Evolutionary conservation across 1,139 yeast species (phyloP), one percentile per base, ranked within the genome.

Genomic region (Candida sp.): DNA sequence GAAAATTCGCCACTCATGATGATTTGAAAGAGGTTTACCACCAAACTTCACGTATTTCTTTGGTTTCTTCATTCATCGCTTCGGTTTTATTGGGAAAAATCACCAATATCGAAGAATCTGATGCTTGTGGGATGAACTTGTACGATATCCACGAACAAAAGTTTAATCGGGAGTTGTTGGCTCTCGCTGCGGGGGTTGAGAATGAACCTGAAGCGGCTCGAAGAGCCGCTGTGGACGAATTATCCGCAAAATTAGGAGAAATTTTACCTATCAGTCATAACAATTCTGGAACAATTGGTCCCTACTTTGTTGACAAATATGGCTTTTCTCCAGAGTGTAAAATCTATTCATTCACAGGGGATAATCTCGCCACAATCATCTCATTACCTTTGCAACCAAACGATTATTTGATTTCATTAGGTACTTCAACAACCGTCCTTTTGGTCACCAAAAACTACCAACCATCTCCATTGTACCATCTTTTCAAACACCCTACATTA

Each of bases 91-190:
- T 83, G 22, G 96, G 96, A 7, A 53, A 70, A 43, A 67, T 85
- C 33, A 73, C 85, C 3, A 74, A 78, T 2, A 68, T 89, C 41
- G 97, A 90, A 54, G 84, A 84, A 53, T 82, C 91, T 12, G 97
- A 89, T 62, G 96, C 88, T 1, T 88, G 97, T 64, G 97, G 97
- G 4, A 88, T 88, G 93, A 89, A 88, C 54, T 57, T 90, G 41
- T 88, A 88, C 69, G 91, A 87, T 60, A 75, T 89, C 35, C 49
- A 67, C 15, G 68, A 77, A 27, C 67, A 73, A 35, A 60, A 71
- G 23, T 87, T 79, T 70, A 71, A 79, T 55, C 77, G 76, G 9
- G 71, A 71, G 19, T 69, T 88, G 39, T 58, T 77, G 30, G 69
- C 80, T 4, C 60, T 77, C 19, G 78, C 82, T 5, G 79, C 81